Evolutionary conservation across 805 yeast species (phyloP).

Genomic region (Isabelozyma gotoi): DNA sequence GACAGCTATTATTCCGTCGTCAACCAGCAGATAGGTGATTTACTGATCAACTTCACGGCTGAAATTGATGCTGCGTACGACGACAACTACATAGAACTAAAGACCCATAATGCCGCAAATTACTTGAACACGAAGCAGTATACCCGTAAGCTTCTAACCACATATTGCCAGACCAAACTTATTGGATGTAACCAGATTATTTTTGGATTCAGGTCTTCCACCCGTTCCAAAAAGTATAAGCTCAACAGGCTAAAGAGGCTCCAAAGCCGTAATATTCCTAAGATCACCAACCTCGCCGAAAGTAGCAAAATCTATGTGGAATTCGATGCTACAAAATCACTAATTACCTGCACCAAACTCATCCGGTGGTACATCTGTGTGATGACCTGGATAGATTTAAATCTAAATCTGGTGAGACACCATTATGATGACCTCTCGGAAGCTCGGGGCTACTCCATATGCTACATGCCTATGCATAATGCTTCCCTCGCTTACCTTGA

Average conservation of each 20-base stretch:
- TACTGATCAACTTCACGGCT: conserved; percentile 16
- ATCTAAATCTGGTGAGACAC: no score
- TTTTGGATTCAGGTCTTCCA: conserved; percentile 14
- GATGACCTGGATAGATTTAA: conserved; percentile 8
- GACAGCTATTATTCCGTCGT: conserved; percentile 14
- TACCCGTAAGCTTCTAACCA: conserved; percentile 9
- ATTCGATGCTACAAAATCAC: neutral
- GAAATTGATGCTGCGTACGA: conserved; percentile 20
- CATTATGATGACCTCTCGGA: no score
- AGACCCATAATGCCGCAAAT: conserved; percentile 15
- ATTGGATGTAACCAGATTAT: conserved; percentile 13
- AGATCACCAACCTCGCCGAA: neutral
- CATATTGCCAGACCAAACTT: conserved; percentile 19
- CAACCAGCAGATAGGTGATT: conserved; percentile 6
- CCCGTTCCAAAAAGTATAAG: neutral
- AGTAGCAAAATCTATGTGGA: conserved; percentile 5
- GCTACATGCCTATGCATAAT: neutral
- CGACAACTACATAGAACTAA: conserved; percentile 19
- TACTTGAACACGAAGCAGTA: conserved; percentile 1
- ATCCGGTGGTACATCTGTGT: conserved; percentile 15
- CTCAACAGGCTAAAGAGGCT: neutral
- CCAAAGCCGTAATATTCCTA: conserved; percentile 9
- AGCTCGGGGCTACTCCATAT: no score
- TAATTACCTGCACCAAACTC: conserved; percentile 10
- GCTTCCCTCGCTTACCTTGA: neutral